phyloP scores from a whole-genome alignment of 2,329 filamentous ascomycete genomes.

The Aspergillus brasiliensis region DNA sequence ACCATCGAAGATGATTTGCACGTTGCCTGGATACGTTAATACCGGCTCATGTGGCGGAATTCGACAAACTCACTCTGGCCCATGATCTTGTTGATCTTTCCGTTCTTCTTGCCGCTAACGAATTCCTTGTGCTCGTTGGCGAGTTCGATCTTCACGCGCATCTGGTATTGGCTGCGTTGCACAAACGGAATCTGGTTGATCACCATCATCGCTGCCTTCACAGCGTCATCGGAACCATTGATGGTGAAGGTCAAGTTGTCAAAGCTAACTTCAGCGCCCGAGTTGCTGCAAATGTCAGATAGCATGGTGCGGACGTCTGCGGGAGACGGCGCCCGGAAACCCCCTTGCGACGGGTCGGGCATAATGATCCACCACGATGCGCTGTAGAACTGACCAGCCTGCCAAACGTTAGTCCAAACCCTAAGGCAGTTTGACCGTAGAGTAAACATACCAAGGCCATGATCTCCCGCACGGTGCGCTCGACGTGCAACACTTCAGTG shows the following conservation, averaged over 20 bases:
- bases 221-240: constrained; percentile 92
- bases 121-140: constrained; percentile 99
- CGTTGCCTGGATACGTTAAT: constrained; percentile 63
- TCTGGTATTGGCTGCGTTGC: constrained; percentile 82
- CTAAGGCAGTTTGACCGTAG: background rate
- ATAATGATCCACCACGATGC: constrained; percentile 93
- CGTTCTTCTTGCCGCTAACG: constrained; percentile 98
- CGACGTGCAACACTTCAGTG: constrained; percentile 88
- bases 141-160: constrained; percentile 96
- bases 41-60: constrained; percentile 22
- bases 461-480: constrained; percentile 91
- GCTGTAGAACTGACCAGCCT: constrained; percentile 97
- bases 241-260: constrained; percentile 93
- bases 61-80: constrained; percentile 72
- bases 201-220: constrained; percentile 92
- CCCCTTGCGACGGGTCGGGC: constrained; percentile 64
- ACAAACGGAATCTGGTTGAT: constrained; percentile 91
- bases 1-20: constrained; percentile 98
- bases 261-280: constrained; percentile 90
- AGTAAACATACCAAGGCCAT: constrained; percentile 76
- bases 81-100: constrained; percentile 99
- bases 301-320: constrained; percentile 86
- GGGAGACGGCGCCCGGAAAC: constrained; percentile 61
- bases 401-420: constrained; percentile 6
- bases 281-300: constrained; percentile 93